A percentile compares a stretch with the other conserved stretches of the same genome.
Conservation (phyloP, 805 yeast species). For the Saturnispora hagleri region DNA sequence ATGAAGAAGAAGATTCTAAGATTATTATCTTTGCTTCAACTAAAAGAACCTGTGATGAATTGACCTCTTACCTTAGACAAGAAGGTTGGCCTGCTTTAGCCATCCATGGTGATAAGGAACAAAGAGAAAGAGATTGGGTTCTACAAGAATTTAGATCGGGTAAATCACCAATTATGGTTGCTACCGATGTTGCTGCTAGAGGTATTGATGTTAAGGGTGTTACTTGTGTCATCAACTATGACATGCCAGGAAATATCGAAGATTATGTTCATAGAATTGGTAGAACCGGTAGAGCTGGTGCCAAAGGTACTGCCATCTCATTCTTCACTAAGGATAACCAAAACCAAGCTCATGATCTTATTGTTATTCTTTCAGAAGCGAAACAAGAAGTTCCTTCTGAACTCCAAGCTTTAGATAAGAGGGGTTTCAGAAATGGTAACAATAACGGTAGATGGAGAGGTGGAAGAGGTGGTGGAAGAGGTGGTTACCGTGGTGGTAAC, state of each 20-base stretch:
- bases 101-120: constrained; percentile 97
- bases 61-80: constrained; percentile 81
- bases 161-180: constrained; percentile 94
- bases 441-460: constrained; percentile 51
- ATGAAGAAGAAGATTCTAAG: constrained; percentile 55
- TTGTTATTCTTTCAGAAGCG: constrained; percentile 90
- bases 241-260: constrained; percentile 97
- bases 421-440: constrained; percentile 48
- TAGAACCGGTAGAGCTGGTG: constrained; percentile 99
- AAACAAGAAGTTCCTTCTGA: constrained; percentile 82
- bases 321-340: constrained; percentile 85
- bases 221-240: constrained; percentile 85
- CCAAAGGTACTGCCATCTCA: constrained; percentile 89
- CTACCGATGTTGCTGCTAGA: constrained; percentile 99
- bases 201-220: constrained; percentile 99
- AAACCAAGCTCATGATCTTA: constrained; percentile 81
- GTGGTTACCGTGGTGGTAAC: constrained; percentile 32
- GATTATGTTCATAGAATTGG: constrained; percentile 99
- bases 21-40: constrained; percentile 90
- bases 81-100: constrained; percentile 99
- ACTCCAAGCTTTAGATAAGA: constrained; percentile 65
- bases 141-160: constrained; percentile 86
- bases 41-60: constrained; percentile 94
- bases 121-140: constrained; percentile 98
- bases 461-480: constrained; percentile 41